These are phyloP conservation scores for Geosmithia putterillii DNA, from an alignment of 2,329 filamentous ascomycete genomes.

Conservation along the genomic window DNA sequence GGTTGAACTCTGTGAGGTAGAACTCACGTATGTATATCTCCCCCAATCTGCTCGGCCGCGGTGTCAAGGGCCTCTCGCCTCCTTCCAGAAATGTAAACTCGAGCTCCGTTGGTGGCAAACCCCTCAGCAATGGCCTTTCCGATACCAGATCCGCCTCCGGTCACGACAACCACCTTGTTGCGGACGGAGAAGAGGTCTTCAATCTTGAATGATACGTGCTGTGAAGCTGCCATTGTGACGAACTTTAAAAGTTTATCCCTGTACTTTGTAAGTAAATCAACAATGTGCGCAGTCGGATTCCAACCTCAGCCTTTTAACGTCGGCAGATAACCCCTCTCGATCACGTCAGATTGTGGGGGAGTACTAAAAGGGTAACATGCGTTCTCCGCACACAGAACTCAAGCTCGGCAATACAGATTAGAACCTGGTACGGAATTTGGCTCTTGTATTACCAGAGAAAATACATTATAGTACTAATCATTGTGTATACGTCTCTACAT, in stretches of 20 bases:
- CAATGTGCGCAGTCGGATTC: too few species aligned
- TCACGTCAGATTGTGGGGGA: too few species aligned
- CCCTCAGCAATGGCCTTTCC: constrained; percentile 30
- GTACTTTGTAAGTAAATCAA: not conserved
- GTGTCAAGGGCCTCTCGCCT: constrained; percentile 26
- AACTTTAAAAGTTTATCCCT: not conserved
- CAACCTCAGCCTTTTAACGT: too few species aligned
- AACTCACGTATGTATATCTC: constrained; percentile 8
- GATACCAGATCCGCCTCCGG: constrained; percentile 30
- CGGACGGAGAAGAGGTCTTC: constrained; percentile 23
- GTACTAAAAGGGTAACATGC: too few species aligned
- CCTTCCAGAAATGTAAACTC: constrained; percentile 30
- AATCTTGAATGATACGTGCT: constrained; percentile 10
- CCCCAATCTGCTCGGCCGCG: constrained; percentile 11
- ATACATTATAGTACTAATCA: too few species aligned
- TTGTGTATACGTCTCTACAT: too few species aligned
- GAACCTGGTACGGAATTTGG: too few species aligned
- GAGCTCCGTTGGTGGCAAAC: constrained; percentile 29
- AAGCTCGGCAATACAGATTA: too few species aligned
- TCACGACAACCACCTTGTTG: constrained; percentile 26
- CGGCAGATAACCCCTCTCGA: too few species aligned
- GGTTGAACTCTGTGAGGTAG: not conserved
- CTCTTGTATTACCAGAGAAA: too few species aligned
- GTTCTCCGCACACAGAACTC: too few species aligned
- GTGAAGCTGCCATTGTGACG: constrained; percentile 1